These are phyloP conservation scores for Drosera spatulata DNA, from an alignment of 179 eudicot species.

Conservation along the genomic window DNA sequence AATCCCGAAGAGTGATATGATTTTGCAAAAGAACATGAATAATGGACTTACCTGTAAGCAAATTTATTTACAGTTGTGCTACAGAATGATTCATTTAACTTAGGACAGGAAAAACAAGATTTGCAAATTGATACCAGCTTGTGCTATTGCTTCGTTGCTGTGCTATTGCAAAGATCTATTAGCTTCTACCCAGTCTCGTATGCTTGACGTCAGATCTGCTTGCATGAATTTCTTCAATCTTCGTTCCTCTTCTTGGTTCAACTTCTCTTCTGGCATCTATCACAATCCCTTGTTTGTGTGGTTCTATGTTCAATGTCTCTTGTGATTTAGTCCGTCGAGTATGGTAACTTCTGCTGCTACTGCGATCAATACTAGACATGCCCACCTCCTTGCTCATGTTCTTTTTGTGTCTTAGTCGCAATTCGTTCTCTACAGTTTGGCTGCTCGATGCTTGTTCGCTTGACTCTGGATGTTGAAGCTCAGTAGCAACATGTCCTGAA, in stretches of 20 bases:
- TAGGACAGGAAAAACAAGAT: too few relatives aligned
- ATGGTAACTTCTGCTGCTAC: conserved; percentile 5
- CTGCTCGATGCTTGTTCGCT: conserved; percentile 1
- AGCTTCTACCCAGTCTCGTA: conserved; percentile 6
- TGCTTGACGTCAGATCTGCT: conserved; percentile 5
- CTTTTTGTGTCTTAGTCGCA: conserved; percentile 7
- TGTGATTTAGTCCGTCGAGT: conserved; percentile 1
- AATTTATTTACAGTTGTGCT: too few relatives aligned
- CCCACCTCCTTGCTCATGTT: conserved; percentile 5
- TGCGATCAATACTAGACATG: conserved; percentile 6
- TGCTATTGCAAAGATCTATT: background rate
- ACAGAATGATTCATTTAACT: too few relatives aligned
- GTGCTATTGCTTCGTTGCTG: too few relatives aligned
- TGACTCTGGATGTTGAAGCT: conserved; percentile 3
- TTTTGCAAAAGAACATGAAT: background rate
- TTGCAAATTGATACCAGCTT: too few relatives aligned
- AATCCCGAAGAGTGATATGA: too few relatives aligned
- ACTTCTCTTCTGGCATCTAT: conserved; percentile 1
- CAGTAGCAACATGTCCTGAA: conserved; percentile 1
- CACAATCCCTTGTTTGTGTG: conserved; percentile 4
- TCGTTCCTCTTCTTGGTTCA: conserved; percentile 6
- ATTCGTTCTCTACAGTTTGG: conserved; percentile 3
- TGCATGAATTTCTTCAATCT: conserved; percentile 11
- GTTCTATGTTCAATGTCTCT: conserved; percentile 7
- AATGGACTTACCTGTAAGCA: too few relatives aligned